These are phyloP conservation scores for Pseudohyphozyma bogoriensis DNA, from an alignment of 768 basidiomycete species.

Conservation along the genomic window DNA sequence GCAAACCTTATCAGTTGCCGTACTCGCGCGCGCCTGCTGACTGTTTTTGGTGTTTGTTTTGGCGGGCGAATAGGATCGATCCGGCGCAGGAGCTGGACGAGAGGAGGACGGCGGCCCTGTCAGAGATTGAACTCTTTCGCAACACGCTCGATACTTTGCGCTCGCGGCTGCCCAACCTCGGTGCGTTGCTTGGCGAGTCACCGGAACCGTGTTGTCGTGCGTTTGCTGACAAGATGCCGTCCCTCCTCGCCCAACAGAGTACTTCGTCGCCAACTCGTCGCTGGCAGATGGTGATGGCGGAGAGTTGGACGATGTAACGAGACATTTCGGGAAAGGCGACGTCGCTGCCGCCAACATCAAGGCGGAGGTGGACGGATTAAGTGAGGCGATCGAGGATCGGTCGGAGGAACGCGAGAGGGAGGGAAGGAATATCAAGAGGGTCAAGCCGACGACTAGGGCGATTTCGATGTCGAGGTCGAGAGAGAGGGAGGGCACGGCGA, in stretches of 20 bases:
- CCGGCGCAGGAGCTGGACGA: conserved; percentile 5
- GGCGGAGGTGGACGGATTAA: not conserved
- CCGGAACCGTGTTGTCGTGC: too few relatives aligned
- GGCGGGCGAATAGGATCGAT: not conserved
- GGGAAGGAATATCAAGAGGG: not conserved
- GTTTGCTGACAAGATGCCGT: too few relatives aligned
- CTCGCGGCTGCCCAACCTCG: not conserved
- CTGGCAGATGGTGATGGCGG: not conserved
- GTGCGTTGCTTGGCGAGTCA: too few relatives aligned
- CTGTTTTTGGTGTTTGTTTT: not conserved
- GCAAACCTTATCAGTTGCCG: not conserved
- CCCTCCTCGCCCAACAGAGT: too few relatives aligned
- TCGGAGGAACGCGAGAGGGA: not conserved
- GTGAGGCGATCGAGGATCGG: not conserved
- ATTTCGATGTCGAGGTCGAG: not conserved
- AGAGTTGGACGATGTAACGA: not conserved
- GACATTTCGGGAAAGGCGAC: not conserved
- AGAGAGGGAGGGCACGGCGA: not conserved
- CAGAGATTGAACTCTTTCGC: conserved; percentile 21
- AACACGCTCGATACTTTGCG: conserved; percentile 8
- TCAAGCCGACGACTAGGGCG: not conserved
- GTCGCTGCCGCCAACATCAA: not conserved
- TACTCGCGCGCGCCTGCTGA: not conserved
- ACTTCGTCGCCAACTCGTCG: not conserved
- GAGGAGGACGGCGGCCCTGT: conserved; percentile 12